These are phyloP conservation scores for Verticillium zaregamsianum DNA, from an alignment of 2,329 filamentous ascomycete genomes.

Conservation along the genomic window DNA sequence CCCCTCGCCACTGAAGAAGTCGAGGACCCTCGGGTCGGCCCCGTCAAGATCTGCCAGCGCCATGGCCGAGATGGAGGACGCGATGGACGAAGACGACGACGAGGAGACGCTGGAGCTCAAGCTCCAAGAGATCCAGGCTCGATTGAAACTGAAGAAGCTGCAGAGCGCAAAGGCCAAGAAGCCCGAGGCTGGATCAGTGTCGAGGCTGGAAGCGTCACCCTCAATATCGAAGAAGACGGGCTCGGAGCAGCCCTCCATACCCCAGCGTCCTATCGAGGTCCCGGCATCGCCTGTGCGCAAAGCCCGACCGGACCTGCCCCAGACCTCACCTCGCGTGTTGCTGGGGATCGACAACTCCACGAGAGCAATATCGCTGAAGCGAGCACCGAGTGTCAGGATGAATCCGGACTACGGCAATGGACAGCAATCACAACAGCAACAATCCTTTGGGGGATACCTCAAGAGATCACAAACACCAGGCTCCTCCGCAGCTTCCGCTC, in stretches of 20 bases:
- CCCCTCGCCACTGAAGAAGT: conserved; percentile 58
- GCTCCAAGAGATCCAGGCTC: conserved; percentile 82
- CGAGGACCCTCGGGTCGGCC: conserved; percentile 24
- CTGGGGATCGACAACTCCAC: conserved; percentile 88
- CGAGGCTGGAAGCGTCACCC: background rate
- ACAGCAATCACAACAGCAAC: conserved; percentile 9
- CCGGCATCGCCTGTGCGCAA: conserved; percentile 69
- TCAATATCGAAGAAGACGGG: conserved; percentile 18
- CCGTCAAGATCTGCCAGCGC: conserved; percentile 12
- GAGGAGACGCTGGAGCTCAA: conserved; percentile 87
- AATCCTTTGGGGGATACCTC: conserved; percentile 33
- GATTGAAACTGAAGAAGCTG: conserved; percentile 80
- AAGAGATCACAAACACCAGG: conserved; percentile 37
- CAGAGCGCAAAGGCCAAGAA: conserved; percentile 55
- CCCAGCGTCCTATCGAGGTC: conserved; percentile 55
- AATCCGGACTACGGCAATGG: conserved; percentile 21
- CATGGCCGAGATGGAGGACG: conserved; percentile 23
- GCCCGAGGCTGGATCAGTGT: background rate
- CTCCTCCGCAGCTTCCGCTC: conserved; percentile 13
- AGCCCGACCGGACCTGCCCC: conserved; percentile 39
- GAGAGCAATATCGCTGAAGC: conserved; percentile 78
- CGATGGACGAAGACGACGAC: conserved; percentile 67
- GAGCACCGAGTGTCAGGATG: conserved; percentile 52
- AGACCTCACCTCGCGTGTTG: conserved; percentile 72
- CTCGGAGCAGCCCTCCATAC: conserved; percentile 9